Conservation (phyloP, 2,329 filamentous ascomycete genomes). For the Aureobasidium leucospermi region DNA sequence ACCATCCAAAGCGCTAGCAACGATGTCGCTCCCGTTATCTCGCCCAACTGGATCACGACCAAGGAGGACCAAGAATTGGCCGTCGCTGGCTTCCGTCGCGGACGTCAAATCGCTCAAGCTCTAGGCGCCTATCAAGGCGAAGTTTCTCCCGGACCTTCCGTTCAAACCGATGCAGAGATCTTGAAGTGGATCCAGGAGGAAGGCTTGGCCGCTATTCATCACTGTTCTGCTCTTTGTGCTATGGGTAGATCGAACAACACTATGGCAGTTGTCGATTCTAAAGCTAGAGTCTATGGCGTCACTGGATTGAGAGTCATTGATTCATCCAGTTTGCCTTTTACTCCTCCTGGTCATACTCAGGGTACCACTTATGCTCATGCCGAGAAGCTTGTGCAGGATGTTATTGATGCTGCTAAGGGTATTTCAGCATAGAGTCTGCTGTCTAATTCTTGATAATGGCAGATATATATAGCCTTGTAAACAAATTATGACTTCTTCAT, state of each 20-base stretch:
- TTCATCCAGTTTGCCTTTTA: slow-evolving; percentile 25
- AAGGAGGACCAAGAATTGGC: slow-evolving; percentile 11
- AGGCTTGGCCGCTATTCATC: not conserved
- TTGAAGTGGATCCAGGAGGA: not conserved
- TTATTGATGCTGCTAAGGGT: not conserved
- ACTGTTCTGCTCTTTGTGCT: not conserved
- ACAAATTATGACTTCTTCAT: no score
- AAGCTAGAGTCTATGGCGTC: slow-evolving; percentile 32
- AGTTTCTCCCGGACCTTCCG: not conserved
- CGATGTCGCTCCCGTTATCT: not conserved
- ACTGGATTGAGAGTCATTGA: slow-evolving; percentile 34
- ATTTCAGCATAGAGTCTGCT: not conserved
- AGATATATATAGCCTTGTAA: no score
- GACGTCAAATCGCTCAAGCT: not conserved
- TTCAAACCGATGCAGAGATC: slow-evolving; percentile 12
- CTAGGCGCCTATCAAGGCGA: not conserved
- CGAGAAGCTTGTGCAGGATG: not conserved
- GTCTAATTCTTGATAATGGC: no score
- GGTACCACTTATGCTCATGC: slow-evolving; percentile 19
- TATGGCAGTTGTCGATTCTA: slow-evolving; percentile 31
- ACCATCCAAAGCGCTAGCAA: not conserved
- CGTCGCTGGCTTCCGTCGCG: not conserved
- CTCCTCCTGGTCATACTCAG: slow-evolving; percentile 32
- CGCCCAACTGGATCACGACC: slow-evolving; percentile 4
- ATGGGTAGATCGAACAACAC: slow-evolving; percentile 26